Evolutionary conservation across 345 rosid genomes (phyloP).

Genomic region (Erucastrum elatum): DNA sequence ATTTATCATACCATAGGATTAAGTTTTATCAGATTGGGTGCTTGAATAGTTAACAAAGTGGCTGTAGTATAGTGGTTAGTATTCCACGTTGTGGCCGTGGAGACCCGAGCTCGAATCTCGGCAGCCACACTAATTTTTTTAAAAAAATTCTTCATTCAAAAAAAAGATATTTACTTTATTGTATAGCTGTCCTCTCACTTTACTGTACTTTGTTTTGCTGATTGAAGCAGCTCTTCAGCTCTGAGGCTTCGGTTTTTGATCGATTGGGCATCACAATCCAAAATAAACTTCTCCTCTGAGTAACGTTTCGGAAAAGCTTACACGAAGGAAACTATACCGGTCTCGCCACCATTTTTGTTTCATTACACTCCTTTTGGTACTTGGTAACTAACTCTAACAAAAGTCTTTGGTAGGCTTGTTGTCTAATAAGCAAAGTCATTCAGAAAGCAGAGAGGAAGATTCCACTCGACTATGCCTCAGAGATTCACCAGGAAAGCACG

Average conservation of each 20-base stretch:
- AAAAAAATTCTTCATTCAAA: no score
- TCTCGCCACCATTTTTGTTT: conserved; percentile 36
- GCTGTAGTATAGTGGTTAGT: conserved; percentile 86
- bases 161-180: no score
- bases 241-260: conserved; percentile 62
- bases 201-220: conserved; percentile 32
- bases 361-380: no score
- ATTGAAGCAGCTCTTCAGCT: conserved; percentile 51
- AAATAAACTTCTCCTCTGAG: conserved; percentile 47
- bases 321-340: conserved; percentile 90
- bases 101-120: conserved; percentile 90
- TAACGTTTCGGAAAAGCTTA: conserved; percentile 55
- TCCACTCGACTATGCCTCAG: no score
- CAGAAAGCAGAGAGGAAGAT: no score
- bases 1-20: no score
- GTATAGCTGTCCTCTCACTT: conserved; percentile 5
- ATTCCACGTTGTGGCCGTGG: conserved; percentile 90
- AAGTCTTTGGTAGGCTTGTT: no score
- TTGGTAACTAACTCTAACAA: no score
- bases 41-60: conserved; percentile 21
- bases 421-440: no score
- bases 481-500: conserved; percentile 14
- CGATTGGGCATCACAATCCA: conserved; percentile 74
- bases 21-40: no score
- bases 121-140: conserved; percentile 55